Conservation (phyloP, 768 basidiomycete species). For the Pleurotus citrinopileatus region DNA sequence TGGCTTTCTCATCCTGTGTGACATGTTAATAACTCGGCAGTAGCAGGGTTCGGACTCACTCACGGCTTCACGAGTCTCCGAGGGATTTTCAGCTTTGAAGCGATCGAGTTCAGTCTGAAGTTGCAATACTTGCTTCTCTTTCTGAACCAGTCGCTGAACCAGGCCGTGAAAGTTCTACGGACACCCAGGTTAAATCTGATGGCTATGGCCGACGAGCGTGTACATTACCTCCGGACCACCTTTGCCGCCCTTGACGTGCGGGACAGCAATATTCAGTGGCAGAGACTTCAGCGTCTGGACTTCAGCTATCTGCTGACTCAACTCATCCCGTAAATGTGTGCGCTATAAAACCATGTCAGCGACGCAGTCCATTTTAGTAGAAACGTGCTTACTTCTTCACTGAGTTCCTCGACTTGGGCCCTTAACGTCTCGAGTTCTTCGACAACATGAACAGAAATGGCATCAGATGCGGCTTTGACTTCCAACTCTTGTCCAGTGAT, state of each 20-base stretch:
- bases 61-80: constrained; percentile 59
- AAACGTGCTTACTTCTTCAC: constrained; percentile 52
- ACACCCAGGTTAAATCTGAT: neutral
- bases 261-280: constrained; percentile 29
- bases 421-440: constrained; percentile 63
- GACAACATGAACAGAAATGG: constrained; percentile 36
- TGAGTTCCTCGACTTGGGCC: constrained; percentile 58
- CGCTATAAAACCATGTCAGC: constrained; percentile 36
- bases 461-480: constrained; percentile 40
- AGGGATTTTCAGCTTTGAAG: constrained; percentile 54
- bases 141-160: constrained; percentile 76
- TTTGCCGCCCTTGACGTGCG: constrained; percentile 44
- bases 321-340: constrained; percentile 45
- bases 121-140: constrained; percentile 81
- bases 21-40: neutral
- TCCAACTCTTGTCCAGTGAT: constrained; percentile 65
- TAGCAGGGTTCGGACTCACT: constrained; percentile 21
- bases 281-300: constrained; percentile 62
- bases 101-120: constrained; percentile 71
- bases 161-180: constrained; percentile 65
- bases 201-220: too few species aligned
- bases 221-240: constrained; percentile 50
- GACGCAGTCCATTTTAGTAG: constrained; percentile 1
- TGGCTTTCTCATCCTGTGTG: constrained; percentile 65
- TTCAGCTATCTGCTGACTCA: constrained; percentile 66